phyloP scores from a whole-genome alignment of 2,329 filamentous ascomycete genomes.

The Nemania serpens region DNA sequence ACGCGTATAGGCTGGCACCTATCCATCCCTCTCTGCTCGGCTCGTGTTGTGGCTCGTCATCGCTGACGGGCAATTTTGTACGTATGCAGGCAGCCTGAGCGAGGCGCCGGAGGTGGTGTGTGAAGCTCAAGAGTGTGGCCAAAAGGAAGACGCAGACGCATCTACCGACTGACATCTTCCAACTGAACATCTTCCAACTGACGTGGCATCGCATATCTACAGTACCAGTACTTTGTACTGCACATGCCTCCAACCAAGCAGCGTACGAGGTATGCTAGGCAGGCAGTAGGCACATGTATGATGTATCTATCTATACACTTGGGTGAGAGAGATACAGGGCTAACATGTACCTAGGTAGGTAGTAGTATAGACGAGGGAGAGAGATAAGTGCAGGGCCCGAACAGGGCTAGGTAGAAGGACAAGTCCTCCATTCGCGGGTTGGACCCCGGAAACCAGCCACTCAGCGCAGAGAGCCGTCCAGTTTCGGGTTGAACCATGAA shows the following conservation, averaged over 20 bases:
- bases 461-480: slow-evolving; percentile 5
- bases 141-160: slow-evolving; percentile 14
- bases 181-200: slow-evolving; percentile 10
- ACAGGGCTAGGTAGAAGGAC: too few species aligned
- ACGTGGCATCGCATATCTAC: slow-evolving; percentile 22
- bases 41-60: neutral
- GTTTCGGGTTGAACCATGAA: slow-evolving; percentile 2
- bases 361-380: too few species aligned
- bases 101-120: neutral
- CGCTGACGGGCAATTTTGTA: neutral
- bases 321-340: too few species aligned
- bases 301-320: too few species aligned
- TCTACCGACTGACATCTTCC: slow-evolving; percentile 15
- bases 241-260: neutral
- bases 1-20: neutral
- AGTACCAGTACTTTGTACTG: neutral
- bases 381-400: too few species aligned
- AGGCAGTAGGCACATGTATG: too few species aligned
- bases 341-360: too few species aligned
- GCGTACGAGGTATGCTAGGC: neutral
- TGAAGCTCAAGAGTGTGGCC: slow-evolving; percentile 6
- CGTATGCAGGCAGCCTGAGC: neutral
- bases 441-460: slow-evolving; percentile 13
- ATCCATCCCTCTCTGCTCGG: too few species aligned
- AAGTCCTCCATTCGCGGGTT: neutral